Conservation (phyloP, 139 green algal species). For the Chlamydomonas sp. region DNA sequence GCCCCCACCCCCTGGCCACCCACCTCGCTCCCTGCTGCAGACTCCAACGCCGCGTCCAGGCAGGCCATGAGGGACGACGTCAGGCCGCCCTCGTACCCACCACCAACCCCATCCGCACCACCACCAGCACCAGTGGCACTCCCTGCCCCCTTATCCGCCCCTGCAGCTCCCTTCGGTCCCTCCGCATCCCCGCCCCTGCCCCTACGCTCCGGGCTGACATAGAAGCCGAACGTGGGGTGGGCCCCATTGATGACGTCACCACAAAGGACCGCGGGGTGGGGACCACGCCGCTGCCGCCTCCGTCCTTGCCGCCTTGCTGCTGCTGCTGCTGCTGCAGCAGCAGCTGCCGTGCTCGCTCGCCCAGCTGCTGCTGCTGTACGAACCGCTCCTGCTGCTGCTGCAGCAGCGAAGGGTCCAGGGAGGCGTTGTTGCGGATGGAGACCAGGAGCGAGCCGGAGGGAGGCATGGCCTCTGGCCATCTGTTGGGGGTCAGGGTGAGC, state of each 20-base stretch:
- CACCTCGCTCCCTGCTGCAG: constrained; percentile 8
- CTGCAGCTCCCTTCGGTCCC: no score
- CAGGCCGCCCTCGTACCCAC: not conserved
- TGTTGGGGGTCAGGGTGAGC: not conserved
- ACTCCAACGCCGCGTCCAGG: not conserved
- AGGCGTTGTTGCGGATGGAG: constrained; percentile 12
- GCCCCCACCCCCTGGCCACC: not conserved
- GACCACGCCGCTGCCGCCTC: no score
- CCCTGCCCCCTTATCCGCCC: no score
- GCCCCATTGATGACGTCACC: no score
- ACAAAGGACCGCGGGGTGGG: no score
- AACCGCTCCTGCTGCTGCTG: not conserved
- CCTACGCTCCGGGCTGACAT: no score
- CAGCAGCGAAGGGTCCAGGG: constrained; percentile 4
- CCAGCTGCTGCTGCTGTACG: not conserved
- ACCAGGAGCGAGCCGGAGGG: not conserved
- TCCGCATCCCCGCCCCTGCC: no score
- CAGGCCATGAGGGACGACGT: not conserved
- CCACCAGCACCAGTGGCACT: no score
- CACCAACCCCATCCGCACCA: not conserved
- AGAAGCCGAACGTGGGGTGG: no score
- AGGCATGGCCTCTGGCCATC: constrained; percentile 31
- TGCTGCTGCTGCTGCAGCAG: no score
- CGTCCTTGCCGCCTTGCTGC: no score
- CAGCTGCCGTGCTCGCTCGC: no score